Percentiles rank a stretch among this genome's conserved stretches.
Evolutionary conservation across 352 stramenopile genomes (phyloP).

Genomic region (Globisporangium viniferum): DNA sequence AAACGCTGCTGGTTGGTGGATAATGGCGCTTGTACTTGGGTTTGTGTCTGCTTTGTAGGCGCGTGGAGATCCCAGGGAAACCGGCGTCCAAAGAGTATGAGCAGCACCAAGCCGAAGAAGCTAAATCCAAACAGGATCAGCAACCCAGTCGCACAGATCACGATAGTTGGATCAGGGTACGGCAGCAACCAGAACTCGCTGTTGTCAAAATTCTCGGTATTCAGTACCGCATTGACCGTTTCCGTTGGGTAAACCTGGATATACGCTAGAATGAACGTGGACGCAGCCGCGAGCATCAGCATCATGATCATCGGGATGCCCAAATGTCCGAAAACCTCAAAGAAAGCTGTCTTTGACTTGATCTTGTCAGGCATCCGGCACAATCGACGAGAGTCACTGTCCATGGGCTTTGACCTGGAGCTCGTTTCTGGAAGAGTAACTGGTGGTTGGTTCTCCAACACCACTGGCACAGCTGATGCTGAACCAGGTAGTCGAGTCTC

Average conservation of each 20-base stretch:
- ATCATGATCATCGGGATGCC: slow-evolving; percentile 38
- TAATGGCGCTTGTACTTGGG: neutral
- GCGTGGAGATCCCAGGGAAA: neutral
- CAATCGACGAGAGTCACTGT: no score
- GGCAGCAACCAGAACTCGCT: slow-evolving; percentile 49
- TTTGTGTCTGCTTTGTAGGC: neutral
- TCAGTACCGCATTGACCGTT: slow-evolving; percentile 40
- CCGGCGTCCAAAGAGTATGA: slow-evolving; percentile 26
- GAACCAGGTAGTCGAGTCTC: neutral
- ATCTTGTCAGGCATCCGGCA: neutral
- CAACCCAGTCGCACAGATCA: slow-evolving; percentile 20
- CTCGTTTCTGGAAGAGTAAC: neutral
- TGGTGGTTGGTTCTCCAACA: neutral
- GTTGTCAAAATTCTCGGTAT: slow-evolving; percentile 35
- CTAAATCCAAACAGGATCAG: slow-evolving; percentile 30
- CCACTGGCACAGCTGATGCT: neutral
- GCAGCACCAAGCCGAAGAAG: slow-evolving; percentile 29
- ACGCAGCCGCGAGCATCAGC: slow-evolving; percentile 31
- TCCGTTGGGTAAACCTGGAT: slow-evolving; percentile 36
- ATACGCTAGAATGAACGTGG: slow-evolving; percentile 33
- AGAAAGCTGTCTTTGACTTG: slow-evolving; percentile 12
- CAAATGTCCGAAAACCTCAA: slow-evolving; percentile 34
- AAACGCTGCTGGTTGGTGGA: neutral
- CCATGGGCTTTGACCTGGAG: neutral
- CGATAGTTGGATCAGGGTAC: slow-evolving; percentile 18